Conservation (phyloP, 768 basidiomycete genomes). For the Mycena leptocephala region DNA sequence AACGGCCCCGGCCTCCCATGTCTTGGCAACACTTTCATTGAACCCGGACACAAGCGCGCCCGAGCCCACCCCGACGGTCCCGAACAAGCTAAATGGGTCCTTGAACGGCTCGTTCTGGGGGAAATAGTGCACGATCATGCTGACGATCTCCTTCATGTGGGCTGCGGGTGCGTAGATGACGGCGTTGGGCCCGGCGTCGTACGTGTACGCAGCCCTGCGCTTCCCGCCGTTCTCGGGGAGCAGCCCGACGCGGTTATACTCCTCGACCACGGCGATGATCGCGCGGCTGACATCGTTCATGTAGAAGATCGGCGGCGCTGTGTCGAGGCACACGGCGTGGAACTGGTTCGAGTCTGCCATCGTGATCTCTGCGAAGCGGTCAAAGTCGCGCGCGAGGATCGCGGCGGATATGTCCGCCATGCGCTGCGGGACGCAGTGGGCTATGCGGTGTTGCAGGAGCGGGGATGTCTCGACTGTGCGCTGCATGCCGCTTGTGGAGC, state of each 20-base stretch:
- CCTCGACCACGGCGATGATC: slow-evolving; percentile 93
- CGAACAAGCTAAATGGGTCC: slow-evolving; percentile 81
- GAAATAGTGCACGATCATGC: slow-evolving; percentile 88
- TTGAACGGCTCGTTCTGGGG: slow-evolving; percentile 86
- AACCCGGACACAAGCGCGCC: slow-evolving; percentile 80
- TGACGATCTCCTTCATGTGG: slow-evolving; percentile 85
- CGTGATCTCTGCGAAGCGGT: slow-evolving; percentile 90
- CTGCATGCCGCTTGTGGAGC: slow-evolving; percentile 97
- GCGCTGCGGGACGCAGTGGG: slow-evolving; percentile 86
- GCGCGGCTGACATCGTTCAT: slow-evolving; percentile 97
- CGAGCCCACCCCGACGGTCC: slow-evolving; percentile 53
- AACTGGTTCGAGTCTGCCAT: slow-evolving; percentile 99
- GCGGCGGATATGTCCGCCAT: slow-evolving; percentile 90
- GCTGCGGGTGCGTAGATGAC: slow-evolving; percentile 92
- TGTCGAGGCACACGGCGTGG: slow-evolving; percentile 98
- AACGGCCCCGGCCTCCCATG: slow-evolving; percentile 83
- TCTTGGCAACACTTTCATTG: slow-evolving; percentile 83
- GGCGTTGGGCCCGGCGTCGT: slow-evolving; percentile 98
- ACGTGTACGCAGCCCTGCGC: slow-evolving; percentile 96
- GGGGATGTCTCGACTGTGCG: slow-evolving; percentile 94
- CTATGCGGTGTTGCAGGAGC: slow-evolving; percentile 92
- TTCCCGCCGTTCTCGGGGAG: slow-evolving; percentile 61
- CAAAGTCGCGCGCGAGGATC: slow-evolving; percentile 87
- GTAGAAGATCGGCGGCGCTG: slow-evolving; percentile 98
- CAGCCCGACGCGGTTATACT: slow-evolving; percentile 89